phyloP scores from a whole-genome alignment of 306 rosid genomes.

The Cicer bijugum region DNA sequence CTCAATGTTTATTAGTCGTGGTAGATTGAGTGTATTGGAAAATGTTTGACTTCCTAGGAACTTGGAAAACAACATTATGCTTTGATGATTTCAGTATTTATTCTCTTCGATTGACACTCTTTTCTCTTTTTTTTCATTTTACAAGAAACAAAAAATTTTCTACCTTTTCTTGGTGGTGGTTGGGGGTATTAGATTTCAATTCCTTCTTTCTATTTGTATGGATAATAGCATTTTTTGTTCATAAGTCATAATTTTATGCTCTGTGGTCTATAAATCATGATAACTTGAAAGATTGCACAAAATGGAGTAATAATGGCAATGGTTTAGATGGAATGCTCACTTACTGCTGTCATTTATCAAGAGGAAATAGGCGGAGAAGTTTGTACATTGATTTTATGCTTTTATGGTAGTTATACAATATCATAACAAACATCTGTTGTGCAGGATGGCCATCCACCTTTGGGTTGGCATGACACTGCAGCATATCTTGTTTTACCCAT shows the following conservation, averaged over 20 bases:
- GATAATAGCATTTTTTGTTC: conserved; percentile 33
- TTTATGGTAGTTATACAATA: conserved; percentile 24
- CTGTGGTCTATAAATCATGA: not conserved
- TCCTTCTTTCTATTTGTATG: not conserved
- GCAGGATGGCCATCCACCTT: conserved; percentile 99
- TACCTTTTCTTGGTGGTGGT: not conserved
- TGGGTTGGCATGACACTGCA: conserved; percentile 91
- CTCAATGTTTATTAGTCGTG: conserved; percentile 30
- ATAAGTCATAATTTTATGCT: conserved; percentile 1
- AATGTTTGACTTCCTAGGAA: conserved; percentile 9
- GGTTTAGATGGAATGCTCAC: conserved; percentile 28
- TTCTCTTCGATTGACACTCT: conserved; percentile 30
- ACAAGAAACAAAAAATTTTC: not conserved
- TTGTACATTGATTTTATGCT: conserved; percentile 27
- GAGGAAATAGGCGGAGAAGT: conserved; percentile 25
- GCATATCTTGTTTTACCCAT: conserved; percentile 95
- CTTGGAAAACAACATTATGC: conserved; percentile 10
- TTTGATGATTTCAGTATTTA: conserved; percentile 24
- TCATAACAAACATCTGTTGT: conserved; percentile 39
- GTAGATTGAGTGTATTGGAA: conserved; percentile 20
- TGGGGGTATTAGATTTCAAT: conserved; percentile 26
- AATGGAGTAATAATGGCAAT: not conserved
- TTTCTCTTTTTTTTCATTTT: conserved; percentile 7
- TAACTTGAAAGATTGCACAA: conserved; percentile 20
- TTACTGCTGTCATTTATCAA: conserved; percentile 3